A percentile compares a stretch with the other conserved stretches of the same genome.
These are phyloP conservation scores for Acanthamoeba triangularis DNA, from an alignment of 208 protist species.

Conservation along the genomic window DNA sequence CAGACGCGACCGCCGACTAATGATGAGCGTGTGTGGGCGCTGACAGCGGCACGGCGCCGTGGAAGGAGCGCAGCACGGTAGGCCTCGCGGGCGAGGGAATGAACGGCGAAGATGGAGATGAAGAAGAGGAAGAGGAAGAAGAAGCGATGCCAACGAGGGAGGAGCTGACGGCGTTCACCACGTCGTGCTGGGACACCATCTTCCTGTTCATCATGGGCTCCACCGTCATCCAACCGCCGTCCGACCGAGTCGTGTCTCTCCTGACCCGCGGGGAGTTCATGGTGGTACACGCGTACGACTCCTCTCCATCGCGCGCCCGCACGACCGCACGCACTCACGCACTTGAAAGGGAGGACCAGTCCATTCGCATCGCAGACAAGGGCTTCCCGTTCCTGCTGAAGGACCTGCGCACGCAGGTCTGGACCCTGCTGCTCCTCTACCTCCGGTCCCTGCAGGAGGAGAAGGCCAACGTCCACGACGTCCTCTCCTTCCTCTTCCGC, in stretches of 20 bases:
- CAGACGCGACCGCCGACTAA: neutral
- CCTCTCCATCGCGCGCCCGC: neutral
- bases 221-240: neutral
- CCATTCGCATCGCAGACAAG: constrained; percentile 14
- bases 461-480: constrained; percentile 25
- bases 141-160: neutral
- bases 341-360: neutral
- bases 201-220: constrained; percentile 34
- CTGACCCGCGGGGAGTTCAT: neutral
- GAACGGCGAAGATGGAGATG: neutral
- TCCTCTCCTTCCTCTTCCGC: constrained; percentile 57
- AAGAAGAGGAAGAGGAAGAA: neutral
- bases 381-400: constrained; percentile 44
- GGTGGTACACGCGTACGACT: constrained; percentile 19
- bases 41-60: neutral
- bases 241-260: constrained; percentile 4
- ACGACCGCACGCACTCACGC: neutral
- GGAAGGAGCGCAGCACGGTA: neutral
- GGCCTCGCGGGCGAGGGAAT: neutral
- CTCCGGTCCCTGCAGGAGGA: neutral
- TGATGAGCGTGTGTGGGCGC: neutral
- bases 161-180: neutral
- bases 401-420: constrained; percentile 42
- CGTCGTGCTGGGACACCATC: constrained; percentile 22
- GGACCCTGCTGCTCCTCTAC: constrained; percentile 23